Percentiles rank a stretch among this genome's conserved stretches.
Conservation (phyloP, 805 yeast species). For the Barnettozyma vustinii region DNA sequence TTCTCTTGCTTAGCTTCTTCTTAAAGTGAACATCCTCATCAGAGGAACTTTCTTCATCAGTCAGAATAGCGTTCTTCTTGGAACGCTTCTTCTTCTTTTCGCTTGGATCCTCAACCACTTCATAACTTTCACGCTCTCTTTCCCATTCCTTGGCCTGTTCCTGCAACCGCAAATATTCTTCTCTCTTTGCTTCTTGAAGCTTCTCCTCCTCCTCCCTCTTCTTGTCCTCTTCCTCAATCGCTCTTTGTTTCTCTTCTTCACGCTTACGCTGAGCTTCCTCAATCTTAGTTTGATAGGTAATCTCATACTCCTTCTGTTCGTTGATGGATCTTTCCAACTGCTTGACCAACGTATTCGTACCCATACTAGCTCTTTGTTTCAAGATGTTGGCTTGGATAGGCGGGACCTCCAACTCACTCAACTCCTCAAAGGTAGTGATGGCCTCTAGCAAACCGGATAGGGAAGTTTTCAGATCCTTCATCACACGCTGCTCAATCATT, state of each 20-base stretch:
- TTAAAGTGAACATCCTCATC: conserved; percentile 5
- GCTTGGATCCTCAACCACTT: conserved; percentile 34
- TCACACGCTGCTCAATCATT: conserved; percentile 50
- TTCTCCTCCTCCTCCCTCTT: conserved; percentile 44
- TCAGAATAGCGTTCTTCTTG: conserved; percentile 39
- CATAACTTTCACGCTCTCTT: conserved; percentile 39
- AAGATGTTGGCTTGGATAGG: conserved; percentile 79
- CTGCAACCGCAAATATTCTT: conserved; percentile 44
- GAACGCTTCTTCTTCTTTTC: conserved; percentile 30
- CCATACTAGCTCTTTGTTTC: conserved; percentile 82
- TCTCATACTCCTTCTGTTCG: conserved; percentile 68
- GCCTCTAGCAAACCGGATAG: conserved; percentile 57
- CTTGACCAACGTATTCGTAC: conserved; percentile 65
- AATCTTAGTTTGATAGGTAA: conserved; percentile 50
- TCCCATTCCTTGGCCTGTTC: conserved; percentile 56
- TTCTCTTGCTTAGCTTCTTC: conserved; percentile 18
- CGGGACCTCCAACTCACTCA: conserved; percentile 55
- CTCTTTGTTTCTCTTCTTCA: conserved; percentile 41
- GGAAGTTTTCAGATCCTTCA: conserved; percentile 55
- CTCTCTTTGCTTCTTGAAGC: conserved; percentile 34
- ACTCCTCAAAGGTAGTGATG: conserved; percentile 48
- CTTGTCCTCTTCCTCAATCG: conserved; percentile 43
- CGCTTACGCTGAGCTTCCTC: conserved; percentile 63
- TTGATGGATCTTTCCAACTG: conserved; percentile 65
- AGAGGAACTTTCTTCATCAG: conserved; percentile 24